Evolutionary conservation across 2,329 filamentous ascomycete genomes (phyloP).

Genomic region (Herpomyces periplanetae): DNA sequence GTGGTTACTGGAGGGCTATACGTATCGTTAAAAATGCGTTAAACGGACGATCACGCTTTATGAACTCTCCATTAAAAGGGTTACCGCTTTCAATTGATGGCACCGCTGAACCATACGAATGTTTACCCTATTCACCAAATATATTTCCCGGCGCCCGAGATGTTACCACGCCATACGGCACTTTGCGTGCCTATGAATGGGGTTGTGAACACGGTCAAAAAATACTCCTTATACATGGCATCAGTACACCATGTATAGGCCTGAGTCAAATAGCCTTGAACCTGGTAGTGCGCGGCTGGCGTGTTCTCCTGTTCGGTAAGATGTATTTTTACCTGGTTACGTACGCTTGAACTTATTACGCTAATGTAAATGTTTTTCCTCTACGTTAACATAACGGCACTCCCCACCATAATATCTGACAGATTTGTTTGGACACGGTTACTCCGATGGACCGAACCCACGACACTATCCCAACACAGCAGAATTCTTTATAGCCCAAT

Average conservation of each 20-base stretch:
- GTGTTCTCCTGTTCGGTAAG: slow-evolving; percentile 36
- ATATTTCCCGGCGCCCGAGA: slow-evolving; percentile 26
- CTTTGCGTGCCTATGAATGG: slow-evolving; percentile 36
- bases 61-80: too few species aligned
- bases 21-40: too few species aligned
- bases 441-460: slow-evolving; percentile 22
- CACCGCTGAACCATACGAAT: too few species aligned
- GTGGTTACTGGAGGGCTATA: too few species aligned
- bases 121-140: slow-evolving; percentile 21
- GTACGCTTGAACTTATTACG: too few species aligned
- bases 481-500: slow-evolving; percentile 30
- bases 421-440: slow-evolving; percentile 39
- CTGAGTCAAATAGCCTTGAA: slow-evolving; percentile 22
- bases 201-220: slow-evolving; percentile 25
- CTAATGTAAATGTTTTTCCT: too few species aligned
- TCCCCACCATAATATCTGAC: slow-evolving; percentile 1
- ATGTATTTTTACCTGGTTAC: too few species aligned
- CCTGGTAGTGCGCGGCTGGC: slow-evolving; percentile 22
- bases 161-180: slow-evolving; percentile 27
- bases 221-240: slow-evolving; percentile 38
- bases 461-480: slow-evolving; percentile 24
- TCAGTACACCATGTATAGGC: slow-evolving; percentile 33
- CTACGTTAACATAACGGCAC: slow-evolving; percentile 1
- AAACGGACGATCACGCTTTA: too few species aligned
- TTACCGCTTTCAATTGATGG: too few species aligned